Base-by-base conservation (phyloP, 1,284 basidiomycete species). In the Bondarzewia mesenterica region DNA sequence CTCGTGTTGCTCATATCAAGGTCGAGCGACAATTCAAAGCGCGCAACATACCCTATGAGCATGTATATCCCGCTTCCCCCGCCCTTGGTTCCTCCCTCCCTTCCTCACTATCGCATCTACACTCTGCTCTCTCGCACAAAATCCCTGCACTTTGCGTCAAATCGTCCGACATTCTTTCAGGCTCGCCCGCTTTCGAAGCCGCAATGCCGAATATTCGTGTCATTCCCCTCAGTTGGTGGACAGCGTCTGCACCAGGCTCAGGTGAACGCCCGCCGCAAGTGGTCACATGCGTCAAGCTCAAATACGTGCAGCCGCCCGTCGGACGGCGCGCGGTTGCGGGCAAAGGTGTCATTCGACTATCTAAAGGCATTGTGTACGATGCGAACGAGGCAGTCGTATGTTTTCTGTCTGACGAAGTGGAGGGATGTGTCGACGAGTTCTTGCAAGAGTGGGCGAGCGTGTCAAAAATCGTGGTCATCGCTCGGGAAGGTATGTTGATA, bases 201-300 rank as follows among this genome's bases (percentile, higher is more conserved):
- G 89, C 89, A 6, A 89, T 91, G 82, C 85, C 87, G 5, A 93
- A 92, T 60, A 90, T 95, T 46, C 85, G 85, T 39, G 80, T 96
- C 46, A 85, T 90, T 52, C 85, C 93, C 4, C 73, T 89, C 22
- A 85, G 92, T 56, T 95, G 93, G 92, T 93, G 92, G 89, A 85
- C 85, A 5, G 29, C 27, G 15, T 15, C 44, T 12, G 14, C 42
- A n/a, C n/a, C n/a, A n/a, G n/a, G n/a, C n/a, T n/a, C n/a, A n/a
- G 44, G 48, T 21, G 52, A 48, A 41, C 46, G 29, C 21, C 44
- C 50, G 49, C 35, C 27, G 1, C 69, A 86, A 72, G 86, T 91
- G 10, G 80, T 90, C 15, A 93, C 88, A 0, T 89, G 86, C 52
- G 87, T 93, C 23, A 90, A 90, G 60, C 72, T 93, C 22, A 90